These are phyloP conservation scores for Termitomyces sp. DNA, from an alignment of 768 basidiomycete genomes.

Conservation along the genomic window DNA sequence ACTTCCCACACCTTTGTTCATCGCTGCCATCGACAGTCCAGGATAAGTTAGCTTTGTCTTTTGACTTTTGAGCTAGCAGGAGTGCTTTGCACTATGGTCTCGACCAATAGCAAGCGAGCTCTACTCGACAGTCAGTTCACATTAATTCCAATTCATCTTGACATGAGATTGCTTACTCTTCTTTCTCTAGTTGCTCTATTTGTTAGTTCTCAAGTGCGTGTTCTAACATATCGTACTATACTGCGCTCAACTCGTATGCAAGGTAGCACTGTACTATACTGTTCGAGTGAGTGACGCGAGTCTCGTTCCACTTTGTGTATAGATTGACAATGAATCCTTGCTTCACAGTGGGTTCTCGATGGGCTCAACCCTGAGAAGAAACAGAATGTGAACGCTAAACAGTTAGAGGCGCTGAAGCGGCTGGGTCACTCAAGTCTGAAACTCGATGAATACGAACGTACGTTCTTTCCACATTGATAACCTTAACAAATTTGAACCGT, in stretches of 20 bases:
- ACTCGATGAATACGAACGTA: conserved; percentile 90
- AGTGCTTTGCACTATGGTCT: conserved; percentile 10
- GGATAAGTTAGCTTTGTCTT: no score
- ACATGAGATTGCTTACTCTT: conserved; percentile 6
- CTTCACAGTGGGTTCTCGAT: conserved; percentile 63
- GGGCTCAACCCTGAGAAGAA: conserved; percentile 48
- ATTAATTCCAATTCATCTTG: neutral
- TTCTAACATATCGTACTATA: conserved; percentile 7
- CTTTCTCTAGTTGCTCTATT: conserved; percentile 45
- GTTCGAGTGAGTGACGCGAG: conserved; percentile 48
- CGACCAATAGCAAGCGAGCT: conserved; percentile 17
- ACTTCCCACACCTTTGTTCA: neutral
- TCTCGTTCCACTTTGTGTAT: neutral
- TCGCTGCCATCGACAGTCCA: neutral
- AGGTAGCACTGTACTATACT: conserved; percentile 81
- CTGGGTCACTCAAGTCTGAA: conserved; percentile 71
- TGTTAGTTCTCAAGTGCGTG: conserved; percentile 48
- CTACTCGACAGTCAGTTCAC: conserved; percentile 18
- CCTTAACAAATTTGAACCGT: neutral
- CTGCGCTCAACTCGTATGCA: conserved; percentile 26
- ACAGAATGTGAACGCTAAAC: conserved; percentile 65
- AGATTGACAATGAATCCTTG: neutral
- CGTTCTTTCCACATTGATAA: conserved; percentile 20
- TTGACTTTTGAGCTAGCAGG: neutral
- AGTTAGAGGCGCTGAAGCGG: conserved; percentile 64